Conservation (phyloP, 106 monocot species). For the Acorus calamus region DNA sequence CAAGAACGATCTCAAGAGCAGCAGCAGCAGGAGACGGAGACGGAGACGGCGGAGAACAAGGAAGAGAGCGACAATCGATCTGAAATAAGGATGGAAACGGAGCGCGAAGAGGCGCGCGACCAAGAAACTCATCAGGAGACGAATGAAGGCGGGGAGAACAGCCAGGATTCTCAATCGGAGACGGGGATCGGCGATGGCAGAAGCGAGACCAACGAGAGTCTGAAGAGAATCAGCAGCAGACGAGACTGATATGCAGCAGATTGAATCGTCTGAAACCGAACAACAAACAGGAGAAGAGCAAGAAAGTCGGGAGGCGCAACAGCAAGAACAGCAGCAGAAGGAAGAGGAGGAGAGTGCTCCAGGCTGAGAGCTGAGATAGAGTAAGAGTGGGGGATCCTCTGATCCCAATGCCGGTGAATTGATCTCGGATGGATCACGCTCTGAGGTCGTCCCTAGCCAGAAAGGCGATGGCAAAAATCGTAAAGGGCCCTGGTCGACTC, state of each 20-base stretch:
- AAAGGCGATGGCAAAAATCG: slow-evolving; percentile 10
- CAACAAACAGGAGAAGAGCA: too few species aligned
- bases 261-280: too few species aligned
- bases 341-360: slow-evolving; percentile 1
- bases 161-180: slow-evolving; percentile 1
- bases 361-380: slow-evolving; percentile 4
- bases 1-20: too few species aligned
- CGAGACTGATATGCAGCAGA: neutral
- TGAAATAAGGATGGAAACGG: too few species aligned
- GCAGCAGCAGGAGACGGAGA: too few species aligned
- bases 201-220: neutral
- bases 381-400: too few species aligned
- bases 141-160: neutral
- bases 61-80: too few species aligned
- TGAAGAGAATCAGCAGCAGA: neutral
- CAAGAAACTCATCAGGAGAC: too few species aligned
- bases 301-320: slow-evolving; percentile 1
- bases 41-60: too few species aligned
- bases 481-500: slow-evolving; percentile 27
- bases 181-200: neutral
- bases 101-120: too few species aligned
- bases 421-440: neutral
- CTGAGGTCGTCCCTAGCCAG: neutral
- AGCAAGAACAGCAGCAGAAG: neutral
- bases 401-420: slow-evolving; percentile 14